These are phyloP conservation scores for Suhomyces kunorum DNA, from an alignment of 1,139 yeast genomes.

Conservation along the genomic window DNA sequence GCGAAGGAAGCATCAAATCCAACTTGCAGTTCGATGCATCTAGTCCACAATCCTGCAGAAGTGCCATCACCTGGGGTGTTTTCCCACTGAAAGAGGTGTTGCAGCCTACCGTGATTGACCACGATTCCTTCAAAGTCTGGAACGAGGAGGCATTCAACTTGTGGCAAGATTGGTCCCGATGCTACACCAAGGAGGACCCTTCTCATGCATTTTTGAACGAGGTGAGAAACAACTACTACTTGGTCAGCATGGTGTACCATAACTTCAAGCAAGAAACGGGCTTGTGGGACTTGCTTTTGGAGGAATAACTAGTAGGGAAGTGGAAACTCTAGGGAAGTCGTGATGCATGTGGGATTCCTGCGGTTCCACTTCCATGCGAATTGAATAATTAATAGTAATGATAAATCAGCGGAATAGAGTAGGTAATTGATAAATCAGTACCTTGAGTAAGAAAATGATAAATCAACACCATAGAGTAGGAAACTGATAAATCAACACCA, in stretches of 20 bases:
- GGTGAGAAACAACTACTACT: constrained; percentile 62
- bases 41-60: constrained; percentile 39
- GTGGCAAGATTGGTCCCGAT: constrained; percentile 89
- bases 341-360: not conserved
- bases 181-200: constrained; percentile 60
- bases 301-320: constrained; percentile 23
- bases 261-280: constrained; percentile 75
- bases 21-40: constrained; percentile 45
- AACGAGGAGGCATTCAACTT: constrained; percentile 89
- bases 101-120: constrained; percentile 86
- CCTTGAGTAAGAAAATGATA: no score
- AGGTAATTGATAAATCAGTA: no score
- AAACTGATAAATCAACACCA: no score
- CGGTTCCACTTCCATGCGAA: constrained; percentile 2
- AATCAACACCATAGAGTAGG: no score
- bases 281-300: constrained; percentile 68
- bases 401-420: no score
- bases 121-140: constrained; percentile 90
- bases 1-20: constrained; percentile 56
- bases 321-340: constrained; percentile 15
- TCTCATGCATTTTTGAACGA: constrained; percentile 62
- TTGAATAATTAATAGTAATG: not conserved
- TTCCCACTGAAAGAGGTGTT: constrained; percentile 84
- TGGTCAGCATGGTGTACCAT: constrained; percentile 85
- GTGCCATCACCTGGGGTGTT: constrained; percentile 96